Percentiles rank a stretch among this genome's conserved stretches.
phyloP scores from a whole-genome alignment of 2,329 filamentous ascomycete species.

The Elsinoe necatrix region DNA sequence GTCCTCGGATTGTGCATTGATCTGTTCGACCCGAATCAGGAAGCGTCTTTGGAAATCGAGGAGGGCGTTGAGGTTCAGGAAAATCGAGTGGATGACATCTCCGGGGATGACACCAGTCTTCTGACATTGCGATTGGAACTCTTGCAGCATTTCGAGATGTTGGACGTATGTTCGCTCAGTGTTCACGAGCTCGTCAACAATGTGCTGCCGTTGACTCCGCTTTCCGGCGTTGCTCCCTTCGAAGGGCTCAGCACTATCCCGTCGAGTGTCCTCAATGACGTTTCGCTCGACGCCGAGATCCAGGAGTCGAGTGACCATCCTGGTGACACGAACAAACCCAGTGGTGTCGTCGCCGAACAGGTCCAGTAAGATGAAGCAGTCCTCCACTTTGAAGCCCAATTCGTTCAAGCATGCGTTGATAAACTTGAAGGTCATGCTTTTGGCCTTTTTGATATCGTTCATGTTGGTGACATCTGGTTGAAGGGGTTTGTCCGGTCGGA shows the following conservation, averaged over 20 bases:
- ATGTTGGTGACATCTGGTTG: constrained; percentile 54
- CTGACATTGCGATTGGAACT: constrained; percentile 82
- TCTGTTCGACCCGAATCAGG: constrained; percentile 90
- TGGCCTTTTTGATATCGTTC: constrained; percentile 64
- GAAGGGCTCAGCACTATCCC: constrained; percentile 46
- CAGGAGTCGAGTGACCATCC: constrained; percentile 85
- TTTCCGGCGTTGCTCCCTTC: constrained; percentile 42
- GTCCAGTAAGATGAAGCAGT: constrained; percentile 88
- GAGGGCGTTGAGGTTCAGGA: constrained; percentile 89
- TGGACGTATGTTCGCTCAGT: constrained; percentile 98
- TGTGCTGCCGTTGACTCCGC: constrained; percentile 71
- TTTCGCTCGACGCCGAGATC: constrained; percentile 75
- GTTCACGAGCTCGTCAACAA: constrained; percentile 83
- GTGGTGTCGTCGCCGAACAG: constrained; percentile 91
- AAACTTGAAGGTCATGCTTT: constrained; percentile 86
- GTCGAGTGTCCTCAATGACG: constrained; percentile 52
- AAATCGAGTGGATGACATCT: constrained; percentile 87
- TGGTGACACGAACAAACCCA: constrained; percentile 84
- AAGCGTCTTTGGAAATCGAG: constrained; percentile 94
- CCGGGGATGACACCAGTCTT: constrained; percentile 81
- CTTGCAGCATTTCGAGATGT: constrained; percentile 87
- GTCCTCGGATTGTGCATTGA: constrained; percentile 68
- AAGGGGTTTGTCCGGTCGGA: constrained; percentile 62
- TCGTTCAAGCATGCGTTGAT: constrained; percentile 80
- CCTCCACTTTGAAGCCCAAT: constrained; percentile 65